Evolutionary conservation across 495 filamentous ascomycete genomes (phyloP).

Genomic region (Tuber aestivum): DNA sequence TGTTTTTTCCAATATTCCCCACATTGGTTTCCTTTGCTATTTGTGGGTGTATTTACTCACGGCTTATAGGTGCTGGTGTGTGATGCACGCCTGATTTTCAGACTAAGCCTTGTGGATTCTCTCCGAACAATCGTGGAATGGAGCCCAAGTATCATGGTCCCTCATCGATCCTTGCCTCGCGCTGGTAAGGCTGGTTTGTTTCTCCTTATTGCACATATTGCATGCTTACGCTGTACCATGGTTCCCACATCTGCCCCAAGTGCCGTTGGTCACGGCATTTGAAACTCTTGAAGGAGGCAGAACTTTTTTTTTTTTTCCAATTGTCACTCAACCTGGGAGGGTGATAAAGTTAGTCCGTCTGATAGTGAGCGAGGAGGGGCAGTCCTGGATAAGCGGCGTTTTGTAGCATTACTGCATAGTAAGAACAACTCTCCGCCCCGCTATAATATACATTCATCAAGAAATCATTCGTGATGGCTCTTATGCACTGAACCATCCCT

Average conservation of each 20-base stretch:
- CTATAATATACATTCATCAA: neutral
- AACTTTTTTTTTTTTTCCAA: no score
- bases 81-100: no score
- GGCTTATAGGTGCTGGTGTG: neutral
- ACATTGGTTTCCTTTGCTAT: no score
- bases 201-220: neutral
- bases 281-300: no score
- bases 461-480: neutral
- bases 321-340: neutral
- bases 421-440: neutral
- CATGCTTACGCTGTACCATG: neutral
- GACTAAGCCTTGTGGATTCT: neutral
- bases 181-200: neutral
- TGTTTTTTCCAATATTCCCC: no score
- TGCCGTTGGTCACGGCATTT: no score
- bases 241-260: no score
- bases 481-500: neutral
- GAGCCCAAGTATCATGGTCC: neutral
- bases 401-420: neutral
- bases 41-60: neutral
- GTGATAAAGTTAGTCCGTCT: neutral
- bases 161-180: neutral
- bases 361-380: neutral
- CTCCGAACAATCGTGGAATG: neutral
- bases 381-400: neutral